Evolutionary conservation across 257 asterid species (phyloP).

Genomic region (Osmanthus fragrans): DNA sequence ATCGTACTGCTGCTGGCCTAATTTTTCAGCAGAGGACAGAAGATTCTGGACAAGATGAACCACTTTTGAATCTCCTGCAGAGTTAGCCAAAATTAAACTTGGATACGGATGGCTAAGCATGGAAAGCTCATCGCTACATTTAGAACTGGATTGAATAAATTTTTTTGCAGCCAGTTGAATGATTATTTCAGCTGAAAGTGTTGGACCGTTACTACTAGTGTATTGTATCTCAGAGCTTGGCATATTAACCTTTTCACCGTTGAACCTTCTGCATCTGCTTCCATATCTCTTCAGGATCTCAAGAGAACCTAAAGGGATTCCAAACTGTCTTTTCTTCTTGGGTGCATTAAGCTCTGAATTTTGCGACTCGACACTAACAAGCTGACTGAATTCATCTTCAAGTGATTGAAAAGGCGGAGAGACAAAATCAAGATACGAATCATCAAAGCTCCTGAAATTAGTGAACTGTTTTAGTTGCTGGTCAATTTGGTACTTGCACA

Average conservation of each 20-base stretch:
- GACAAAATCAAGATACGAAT: slow-evolving; percentile 22
- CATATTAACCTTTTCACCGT: slow-evolving; percentile 22
- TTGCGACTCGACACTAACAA: slow-evolving; percentile 6
- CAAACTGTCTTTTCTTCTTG: slow-evolving; percentile 13
- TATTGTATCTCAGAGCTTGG: slow-evolving; percentile 4
- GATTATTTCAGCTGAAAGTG: slow-evolving; percentile 24
- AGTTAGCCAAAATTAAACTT: slow-evolving; percentile 16
- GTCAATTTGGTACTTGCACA: slow-evolving; percentile 15
- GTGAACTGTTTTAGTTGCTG: slow-evolving; percentile 9
- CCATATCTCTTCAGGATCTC: slow-evolving; percentile 47
- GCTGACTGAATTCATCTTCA: slow-evolving; percentile 14
- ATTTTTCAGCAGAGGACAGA: slow-evolving; percentile 34
- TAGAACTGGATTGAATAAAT: slow-evolving; percentile 30
- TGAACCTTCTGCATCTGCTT: slow-evolving; percentile 42
- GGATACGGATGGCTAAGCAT: slow-evolving; percentile 26
- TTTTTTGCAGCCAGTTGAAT: slow-evolving; percentile 44
- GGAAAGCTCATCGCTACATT: slow-evolving; percentile 16
- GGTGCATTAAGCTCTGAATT: slow-evolving; percentile 11
- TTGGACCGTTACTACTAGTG: neutral
- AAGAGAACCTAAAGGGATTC: slow-evolving; percentile 36
- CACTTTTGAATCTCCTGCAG: slow-evolving; percentile 29
- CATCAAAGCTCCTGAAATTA: slow-evolving; percentile 23
- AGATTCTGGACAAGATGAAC: slow-evolving; percentile 44
- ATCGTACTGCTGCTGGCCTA: slow-evolving; percentile 35
- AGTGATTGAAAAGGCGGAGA: slow-evolving; percentile 21